These are phyloP conservation scores for Colletotrichum zoysiae DNA, from an alignment of 2,329 filamentous ascomycete genomes.

Conservation along the genomic window DNA sequence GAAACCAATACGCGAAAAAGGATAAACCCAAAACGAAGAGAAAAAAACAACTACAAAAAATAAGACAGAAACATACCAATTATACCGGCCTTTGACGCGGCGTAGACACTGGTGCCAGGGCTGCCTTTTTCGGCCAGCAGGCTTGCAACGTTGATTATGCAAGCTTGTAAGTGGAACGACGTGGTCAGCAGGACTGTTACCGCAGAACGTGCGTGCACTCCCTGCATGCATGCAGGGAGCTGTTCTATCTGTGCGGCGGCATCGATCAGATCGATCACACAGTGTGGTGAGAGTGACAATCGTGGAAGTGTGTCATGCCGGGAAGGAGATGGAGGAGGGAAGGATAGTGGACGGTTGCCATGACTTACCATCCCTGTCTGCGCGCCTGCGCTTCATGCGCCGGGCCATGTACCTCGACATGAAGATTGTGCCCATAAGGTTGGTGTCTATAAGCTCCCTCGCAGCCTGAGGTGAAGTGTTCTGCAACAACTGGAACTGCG, in stretches of 20 bases:
- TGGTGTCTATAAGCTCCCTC: constrained; percentile 73
- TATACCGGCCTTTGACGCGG: constrained; percentile 84
- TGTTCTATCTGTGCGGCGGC: constrained; percentile 15
- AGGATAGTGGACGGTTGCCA: constrained; percentile 5
- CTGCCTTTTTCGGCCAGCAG: constrained; percentile 78
- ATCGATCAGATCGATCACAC: constrained; percentile 22
- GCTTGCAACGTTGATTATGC: constrained; percentile 86
- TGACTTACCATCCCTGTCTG: constrained; percentile 45
- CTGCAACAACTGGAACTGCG: constrained; percentile 74
- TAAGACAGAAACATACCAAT: constrained; percentile 65
- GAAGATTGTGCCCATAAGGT: constrained; percentile 75
- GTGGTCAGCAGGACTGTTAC: constrained; percentile 27
- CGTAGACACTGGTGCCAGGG: constrained; percentile 78
- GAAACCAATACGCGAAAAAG: background rate
- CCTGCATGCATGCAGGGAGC: constrained; percentile 2
- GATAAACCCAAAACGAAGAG: background rate
- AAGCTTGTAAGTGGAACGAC: constrained; percentile 56
- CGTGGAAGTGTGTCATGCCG: background rate
- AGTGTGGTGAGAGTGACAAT: constrained; percentile 16
- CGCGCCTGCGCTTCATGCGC: constrained; percentile 56
- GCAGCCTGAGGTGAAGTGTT: constrained; percentile 64
- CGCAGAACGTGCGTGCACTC: constrained; percentile 10
- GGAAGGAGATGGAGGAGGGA: background rate
- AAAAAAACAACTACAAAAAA: background rate
- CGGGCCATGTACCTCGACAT: constrained; percentile 68